Evolutionary conservation across 805 yeast species (phyloP).

Genomic region (Yarrowia osloensis): DNA sequence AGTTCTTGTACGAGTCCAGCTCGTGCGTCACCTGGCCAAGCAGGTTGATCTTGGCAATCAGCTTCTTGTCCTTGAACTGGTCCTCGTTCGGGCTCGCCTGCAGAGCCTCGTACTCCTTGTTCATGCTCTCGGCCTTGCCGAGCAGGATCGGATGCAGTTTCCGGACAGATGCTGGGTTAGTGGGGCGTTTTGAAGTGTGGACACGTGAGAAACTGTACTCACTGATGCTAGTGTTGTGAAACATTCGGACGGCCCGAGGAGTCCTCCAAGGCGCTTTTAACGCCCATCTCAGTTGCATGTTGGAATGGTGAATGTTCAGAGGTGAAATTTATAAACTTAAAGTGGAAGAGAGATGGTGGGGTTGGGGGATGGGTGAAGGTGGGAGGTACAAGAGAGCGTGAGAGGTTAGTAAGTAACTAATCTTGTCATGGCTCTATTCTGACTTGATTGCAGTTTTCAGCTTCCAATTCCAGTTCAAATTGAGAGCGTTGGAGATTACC

Average conservation of each 20-base stretch:
- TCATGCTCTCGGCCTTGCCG: slow-evolving; percentile 50
- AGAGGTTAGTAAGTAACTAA: too few species aligned
- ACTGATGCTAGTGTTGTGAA: neutral
- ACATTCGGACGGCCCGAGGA: neutral
- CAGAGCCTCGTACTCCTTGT: slow-evolving; percentile 47
- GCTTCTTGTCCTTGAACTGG: slow-evolving; percentile 46
- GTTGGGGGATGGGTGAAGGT: neutral
- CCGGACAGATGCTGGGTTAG: slow-evolving; percentile 16
- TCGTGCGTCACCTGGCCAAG: slow-evolving; percentile 47
- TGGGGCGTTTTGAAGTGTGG: neutral
- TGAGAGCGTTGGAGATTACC: too few species aligned
- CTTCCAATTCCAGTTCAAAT: too few species aligned
- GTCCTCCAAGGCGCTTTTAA: slow-evolving; percentile 1
- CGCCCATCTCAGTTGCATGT: slow-evolving; percentile 22
- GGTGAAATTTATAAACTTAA: slow-evolving; percentile 9
- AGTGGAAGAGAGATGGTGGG: neutral
- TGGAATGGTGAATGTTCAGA: neutral
- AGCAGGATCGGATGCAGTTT: slow-evolving; percentile 55
- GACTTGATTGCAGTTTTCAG: neutral
- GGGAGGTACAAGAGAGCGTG: too few species aligned
- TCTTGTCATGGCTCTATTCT: too few species aligned
- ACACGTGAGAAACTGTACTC: neutral
- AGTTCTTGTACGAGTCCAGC: slow-evolving; percentile 40
- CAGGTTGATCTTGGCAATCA: slow-evolving; percentile 52
- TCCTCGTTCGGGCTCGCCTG: slow-evolving; percentile 48